phyloP scores from a whole-genome alignment of 2,329 filamentous ascomycete species.

The Apiospora malaysiana region DNA sequence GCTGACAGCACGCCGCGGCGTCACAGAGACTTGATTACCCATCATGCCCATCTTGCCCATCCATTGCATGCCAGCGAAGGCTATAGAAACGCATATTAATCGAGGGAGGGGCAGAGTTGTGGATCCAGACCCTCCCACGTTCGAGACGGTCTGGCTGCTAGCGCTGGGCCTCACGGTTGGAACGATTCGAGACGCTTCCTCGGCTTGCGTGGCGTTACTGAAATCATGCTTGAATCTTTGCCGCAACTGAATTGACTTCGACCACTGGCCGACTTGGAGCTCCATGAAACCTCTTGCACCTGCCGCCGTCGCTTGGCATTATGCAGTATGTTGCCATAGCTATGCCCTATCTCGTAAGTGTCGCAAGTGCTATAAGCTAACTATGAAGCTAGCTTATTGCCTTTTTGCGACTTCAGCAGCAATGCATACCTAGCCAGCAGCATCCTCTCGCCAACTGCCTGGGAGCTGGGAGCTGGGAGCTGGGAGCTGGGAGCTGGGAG shows the following conservation, averaged over 20 bases:
- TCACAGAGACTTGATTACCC: too few species aligned
- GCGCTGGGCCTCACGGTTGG: background rate
- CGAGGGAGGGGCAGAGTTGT: background rate
- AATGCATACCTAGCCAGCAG: background rate
- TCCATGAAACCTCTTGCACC: background rate
- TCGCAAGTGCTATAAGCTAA: background rate
- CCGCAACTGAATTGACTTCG: background rate
- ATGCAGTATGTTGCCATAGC: constrained; percentile 4
- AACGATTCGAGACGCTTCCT: constrained; percentile 15
- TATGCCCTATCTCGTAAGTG: background rate
- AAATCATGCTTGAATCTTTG: background rate
- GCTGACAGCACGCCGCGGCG: background rate
- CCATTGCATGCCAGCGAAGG: background rate
- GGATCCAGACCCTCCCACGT: background rate
- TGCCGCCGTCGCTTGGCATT: background rate
- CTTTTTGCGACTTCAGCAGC: background rate
- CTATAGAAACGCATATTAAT: background rate
- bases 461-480: too few species aligned
- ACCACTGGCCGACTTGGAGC: background rate
- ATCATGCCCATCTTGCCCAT: background rate
- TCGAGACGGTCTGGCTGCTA: background rate
- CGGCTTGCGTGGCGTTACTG: background rate
- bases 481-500: too few species aligned
- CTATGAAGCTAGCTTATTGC: background rate
- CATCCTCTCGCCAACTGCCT: too few species aligned